Evolutionary conservation across 306 rosid species (phyloP).

Genomic region (Fragaria nilgerrensis): DNA sequence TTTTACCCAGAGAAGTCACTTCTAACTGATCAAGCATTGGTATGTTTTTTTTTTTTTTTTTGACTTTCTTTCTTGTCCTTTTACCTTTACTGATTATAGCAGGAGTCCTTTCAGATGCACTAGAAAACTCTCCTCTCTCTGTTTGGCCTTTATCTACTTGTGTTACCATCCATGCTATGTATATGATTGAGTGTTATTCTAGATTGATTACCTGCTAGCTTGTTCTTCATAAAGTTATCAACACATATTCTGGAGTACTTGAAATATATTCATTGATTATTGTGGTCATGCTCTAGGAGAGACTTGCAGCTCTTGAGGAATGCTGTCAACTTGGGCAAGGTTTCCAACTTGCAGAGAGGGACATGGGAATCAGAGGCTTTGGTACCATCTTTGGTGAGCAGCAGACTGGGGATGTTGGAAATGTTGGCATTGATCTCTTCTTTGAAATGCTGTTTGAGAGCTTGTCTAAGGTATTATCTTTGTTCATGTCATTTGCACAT

Average conservation of each 20-base stretch:
- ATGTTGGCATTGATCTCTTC: slow-evolving; percentile 94
- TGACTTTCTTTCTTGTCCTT: slow-evolving; percentile 11
- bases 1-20: slow-evolving; percentile 78
- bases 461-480: slow-evolving; percentile 70
- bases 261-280: slow-evolving; percentile 27
- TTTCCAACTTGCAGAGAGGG: slow-evolving; percentile 94
- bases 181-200: not conserved
- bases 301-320: slow-evolving; percentile 93
- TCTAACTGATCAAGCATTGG: slow-evolving; percentile 78
- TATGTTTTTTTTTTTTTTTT: slow-evolving; percentile 32
- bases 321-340: slow-evolving; percentile 97
- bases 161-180: not conserved
- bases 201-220: not conserved
- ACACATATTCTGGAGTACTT: slow-evolving; percentile 14
- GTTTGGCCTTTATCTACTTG: not conserved
- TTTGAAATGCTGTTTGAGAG: slow-evolving; percentile 99
- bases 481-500: slow-evolving; percentile 12
- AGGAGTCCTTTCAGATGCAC: slow-evolving; percentile 11
- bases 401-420: slow-evolving; percentile 96
- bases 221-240: slow-evolving; percentile 10
- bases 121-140: not conserved
- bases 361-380: slow-evolving; percentile 97
- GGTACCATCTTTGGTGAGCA: slow-evolving; percentile 96
- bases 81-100: not conserved
- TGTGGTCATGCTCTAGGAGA: slow-evolving; percentile 56